phyloP scores from a whole-genome alignment of 2,329 filamentous ascomycete genomes.

The Aspergillus flavus region DNA sequence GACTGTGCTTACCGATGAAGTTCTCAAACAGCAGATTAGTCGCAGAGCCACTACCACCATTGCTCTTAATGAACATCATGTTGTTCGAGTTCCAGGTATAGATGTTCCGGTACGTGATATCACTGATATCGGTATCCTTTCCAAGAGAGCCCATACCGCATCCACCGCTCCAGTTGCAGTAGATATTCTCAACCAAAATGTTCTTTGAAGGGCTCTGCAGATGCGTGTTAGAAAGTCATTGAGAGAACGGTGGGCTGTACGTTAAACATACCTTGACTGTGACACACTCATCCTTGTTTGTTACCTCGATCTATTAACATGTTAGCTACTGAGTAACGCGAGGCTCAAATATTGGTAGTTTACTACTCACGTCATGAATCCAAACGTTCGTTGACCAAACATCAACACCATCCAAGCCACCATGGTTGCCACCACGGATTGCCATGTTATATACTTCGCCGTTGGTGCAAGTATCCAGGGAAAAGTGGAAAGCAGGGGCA shows the following conservation, averaged over 20 bases:
- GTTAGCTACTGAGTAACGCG: background rate
- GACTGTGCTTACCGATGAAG: conserved; percentile 48
- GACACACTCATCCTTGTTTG: conserved; percentile 65
- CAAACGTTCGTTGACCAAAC: conserved; percentile 59
- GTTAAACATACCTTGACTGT: conserved; percentile 51
- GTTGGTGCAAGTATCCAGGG: conserved; percentile 53
- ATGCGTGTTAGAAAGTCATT: background rate
- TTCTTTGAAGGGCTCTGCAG: conserved; percentile 52
- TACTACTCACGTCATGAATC: conserved; percentile 53
- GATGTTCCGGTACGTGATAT: conserved; percentile 58
- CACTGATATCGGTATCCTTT: conserved; percentile 51
- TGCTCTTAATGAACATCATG: conserved; percentile 65
- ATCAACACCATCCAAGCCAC: conserved; percentile 60
- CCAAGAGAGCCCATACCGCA: conserved; percentile 61
- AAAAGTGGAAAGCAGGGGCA: conserved; percentile 54
- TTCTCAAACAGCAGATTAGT: conserved; percentile 56
- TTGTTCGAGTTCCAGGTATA: conserved; percentile 62
- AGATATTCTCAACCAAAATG: conserved; percentile 61
- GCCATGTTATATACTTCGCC: conserved; percentile 61
- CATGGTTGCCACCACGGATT: conserved; percentile 55
- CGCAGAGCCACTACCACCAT: conserved; percentile 58
- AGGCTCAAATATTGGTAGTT: background rate
- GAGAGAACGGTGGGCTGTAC: background rate
- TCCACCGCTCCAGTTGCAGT: conserved; percentile 65
- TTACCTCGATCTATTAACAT: conserved; percentile 52